Evolutionary conservation across 1,139 yeast genomes (phyloP).

Genomic region (Citeromyces hawaiiensis): DNA sequence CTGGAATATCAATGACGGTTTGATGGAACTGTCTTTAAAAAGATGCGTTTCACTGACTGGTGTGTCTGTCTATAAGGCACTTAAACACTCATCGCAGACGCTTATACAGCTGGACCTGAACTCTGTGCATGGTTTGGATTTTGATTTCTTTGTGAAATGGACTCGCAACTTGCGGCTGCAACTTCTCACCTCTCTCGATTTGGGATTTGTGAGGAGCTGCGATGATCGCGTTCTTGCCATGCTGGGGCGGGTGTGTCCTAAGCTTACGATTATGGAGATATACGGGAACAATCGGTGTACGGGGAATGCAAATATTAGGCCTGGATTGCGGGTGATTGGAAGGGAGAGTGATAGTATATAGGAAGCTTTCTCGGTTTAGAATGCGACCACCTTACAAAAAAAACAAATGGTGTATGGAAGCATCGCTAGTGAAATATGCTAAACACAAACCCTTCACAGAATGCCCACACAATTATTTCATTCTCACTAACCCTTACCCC

Average conservation of each 20-base stretch:
- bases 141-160: constrained; percentile 27
- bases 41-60: constrained; percentile 60
- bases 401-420: no score
- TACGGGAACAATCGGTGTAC: constrained; percentile 70
- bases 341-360: constrained; percentile 55
- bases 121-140: constrained; percentile 48
- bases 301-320: constrained; percentile 32
- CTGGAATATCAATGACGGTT: constrained; percentile 42
- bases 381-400: no score
- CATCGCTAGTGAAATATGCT: no score
- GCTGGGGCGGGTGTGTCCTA: constrained; percentile 43
- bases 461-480: no score
- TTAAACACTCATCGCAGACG: constrained; percentile 53
- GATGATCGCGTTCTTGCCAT: constrained; percentile 49
- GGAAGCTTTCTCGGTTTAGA: no score
- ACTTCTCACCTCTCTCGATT: constrained; percentile 47
- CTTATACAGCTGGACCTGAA: constrained; percentile 60
- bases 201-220: constrained; percentile 65
- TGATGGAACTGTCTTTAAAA: constrained; percentile 46
- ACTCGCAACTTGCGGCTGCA: constrained; percentile 30
- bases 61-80: constrained; percentile 40
- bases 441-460: no score
- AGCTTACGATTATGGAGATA: constrained; percentile 54
- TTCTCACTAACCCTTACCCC: no score
- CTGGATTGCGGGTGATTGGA: constrained; percentile 56